Percentiles rank a stretch among this genome's conserved stretches.
Evolutionary conservation across 805 yeast species (phyloP).

Genomic region (Hermanozyma aechmeae): DNA sequence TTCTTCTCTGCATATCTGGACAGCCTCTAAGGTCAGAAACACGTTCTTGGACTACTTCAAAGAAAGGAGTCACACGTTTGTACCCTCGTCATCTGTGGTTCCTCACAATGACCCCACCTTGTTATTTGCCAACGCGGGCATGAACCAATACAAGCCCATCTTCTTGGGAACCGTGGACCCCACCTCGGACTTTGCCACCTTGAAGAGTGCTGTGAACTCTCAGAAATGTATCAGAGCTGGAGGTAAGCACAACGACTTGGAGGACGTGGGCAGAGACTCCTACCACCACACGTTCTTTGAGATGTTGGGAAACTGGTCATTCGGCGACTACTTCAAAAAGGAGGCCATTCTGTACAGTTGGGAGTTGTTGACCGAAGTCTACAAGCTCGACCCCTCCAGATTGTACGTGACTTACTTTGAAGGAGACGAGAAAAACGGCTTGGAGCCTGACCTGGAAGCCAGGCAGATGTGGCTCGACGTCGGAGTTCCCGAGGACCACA

Average conservation of each 20-base stretch:
- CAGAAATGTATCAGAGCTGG: conserved; percentile 99
- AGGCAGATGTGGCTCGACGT: conserved; percentile 74
- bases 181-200: conserved; percentile 68
- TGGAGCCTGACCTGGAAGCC: conserved; percentile 92
- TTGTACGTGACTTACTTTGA: conserved; percentile 94
- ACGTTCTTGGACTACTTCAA: conserved; percentile 81
- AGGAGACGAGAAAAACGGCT: conserved; percentile 75
- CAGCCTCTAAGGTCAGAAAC: conserved; percentile 55
- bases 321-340: conserved; percentile 95
- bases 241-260: conserved; percentile 96
- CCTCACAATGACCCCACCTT: conserved; percentile 98
- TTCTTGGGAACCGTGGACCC: conserved; percentile 98
- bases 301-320: conserved; percentile 99
- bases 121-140: conserved; percentile 96
- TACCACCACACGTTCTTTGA: conserved; percentile 98
- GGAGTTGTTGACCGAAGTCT: conserved; percentile 83
- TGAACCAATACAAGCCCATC: conserved; percentile 98
- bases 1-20: conserved; percentile 21
- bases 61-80: conserved; percentile 61
- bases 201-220: conserved; percentile 88
- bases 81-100: conserved; percentile 88
- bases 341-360: conserved; percentile 87
- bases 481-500: conserved; percentile 89
- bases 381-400: conserved; percentile 69
- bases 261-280: conserved; percentile 96